Evolutionary conservation across 306 rosid species (phyloP), one percentile per base, ranked within the genome.

Genomic region (Canavalia ensiformis): DNA sequence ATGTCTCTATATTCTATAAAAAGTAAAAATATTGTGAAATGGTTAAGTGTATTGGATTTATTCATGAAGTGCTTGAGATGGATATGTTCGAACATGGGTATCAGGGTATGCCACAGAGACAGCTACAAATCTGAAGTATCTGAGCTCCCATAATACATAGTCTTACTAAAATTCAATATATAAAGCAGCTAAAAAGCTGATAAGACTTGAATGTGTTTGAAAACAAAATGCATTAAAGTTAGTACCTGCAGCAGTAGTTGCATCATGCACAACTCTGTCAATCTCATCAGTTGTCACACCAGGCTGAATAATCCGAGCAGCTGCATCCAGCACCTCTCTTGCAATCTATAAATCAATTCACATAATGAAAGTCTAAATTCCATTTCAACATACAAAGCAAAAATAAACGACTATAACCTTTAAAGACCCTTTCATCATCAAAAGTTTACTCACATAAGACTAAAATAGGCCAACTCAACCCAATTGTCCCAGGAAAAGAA

Each of bases 241-340:
- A 81, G 60, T 86, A 93, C 99, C 99, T 50, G 94, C 97, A 72
- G 90, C 96, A 60, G 92, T 82, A 65, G 98, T 95, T 68, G 97
- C 92, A 72, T 95, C 99, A 54, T 95, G 98, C 82, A 93, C 97
- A 57, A 95, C 97, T 78, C 85, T 86, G 77, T 95, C 98, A 82
- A 95, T 92, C 84, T 95, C 99, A 86, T 95, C 98, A 72, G 99
- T 95, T 10, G 93, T 95, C 67, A 93, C 93, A 69, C 98, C 99
- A n/a, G 98, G 98, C 68, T 10, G 79, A 81, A 95, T 88, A 72
- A 90, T 83, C 78, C 90, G 86, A 77, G 99, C 98, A 82, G 97
- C 97, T 64, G 93, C 96, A 89, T 95, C 98, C 84, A 95, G 84
- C 62, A 93, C 98, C 79, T 95, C 91, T 71, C 99, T 93, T 60